These are phyloP conservation scores for Schizonepeta tenuifolia DNA, from an alignment of 257 asterid species.

Conservation along the genomic window DNA sequence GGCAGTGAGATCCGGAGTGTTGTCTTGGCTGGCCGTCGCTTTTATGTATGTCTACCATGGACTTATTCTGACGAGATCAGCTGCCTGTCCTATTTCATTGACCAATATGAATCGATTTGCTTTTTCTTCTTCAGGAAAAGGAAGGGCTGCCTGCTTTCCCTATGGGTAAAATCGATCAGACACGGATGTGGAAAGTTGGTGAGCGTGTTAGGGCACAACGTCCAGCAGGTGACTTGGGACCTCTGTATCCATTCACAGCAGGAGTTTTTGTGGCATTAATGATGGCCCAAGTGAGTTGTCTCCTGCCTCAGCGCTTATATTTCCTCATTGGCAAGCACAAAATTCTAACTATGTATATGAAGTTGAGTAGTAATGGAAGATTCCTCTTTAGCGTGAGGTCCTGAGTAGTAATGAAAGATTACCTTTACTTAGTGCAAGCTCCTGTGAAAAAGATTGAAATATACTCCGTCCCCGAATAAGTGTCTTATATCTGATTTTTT, in stretches of 20 bases:
- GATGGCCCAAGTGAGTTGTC: constrained; percentile 79
- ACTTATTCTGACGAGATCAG: neutral
- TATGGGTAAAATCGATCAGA: constrained; percentile 93
- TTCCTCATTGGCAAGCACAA: neutral
- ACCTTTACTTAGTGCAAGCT: too few relatives aligned
- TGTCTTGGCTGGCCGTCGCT: constrained; percentile 97
- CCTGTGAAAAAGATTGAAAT: too few relatives aligned
- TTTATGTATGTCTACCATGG: constrained; percentile 56
- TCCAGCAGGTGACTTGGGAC: constrained; percentile 86
- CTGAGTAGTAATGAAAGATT: too few relatives aligned
- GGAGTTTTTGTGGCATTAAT: constrained; percentile 92
- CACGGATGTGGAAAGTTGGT: constrained; percentile 94
- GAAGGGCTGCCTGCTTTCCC: constrained; percentile 95
- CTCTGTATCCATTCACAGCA: constrained; percentile 88
- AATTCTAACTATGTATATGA: neutral
- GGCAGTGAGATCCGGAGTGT: constrained; percentile 95
- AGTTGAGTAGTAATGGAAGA: neutral
- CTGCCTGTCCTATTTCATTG: neutral
- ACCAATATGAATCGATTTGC: neutral
- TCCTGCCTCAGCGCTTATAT: neutral
- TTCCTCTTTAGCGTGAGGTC: neutral
- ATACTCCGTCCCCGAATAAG: too few relatives aligned
- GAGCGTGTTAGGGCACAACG: constrained; percentile 75
- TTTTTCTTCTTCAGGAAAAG: constrained; percentile 62
- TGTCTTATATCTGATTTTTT: too few relatives aligned